Base-by-base conservation (phyloP, 495 filamentous ascomycete species). In the Xylaria curta region DNA sequence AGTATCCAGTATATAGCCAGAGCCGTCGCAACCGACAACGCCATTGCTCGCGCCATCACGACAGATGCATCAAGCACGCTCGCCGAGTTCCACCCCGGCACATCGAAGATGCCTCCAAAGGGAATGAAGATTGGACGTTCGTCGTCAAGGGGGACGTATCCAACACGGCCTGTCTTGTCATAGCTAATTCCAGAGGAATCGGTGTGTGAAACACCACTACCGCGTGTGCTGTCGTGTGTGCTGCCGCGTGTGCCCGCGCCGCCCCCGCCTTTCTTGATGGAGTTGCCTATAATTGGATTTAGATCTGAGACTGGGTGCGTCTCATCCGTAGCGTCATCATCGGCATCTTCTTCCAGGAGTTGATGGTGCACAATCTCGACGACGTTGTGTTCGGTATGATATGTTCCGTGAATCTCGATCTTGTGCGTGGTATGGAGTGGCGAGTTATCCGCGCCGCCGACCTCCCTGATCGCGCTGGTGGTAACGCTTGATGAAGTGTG, bases 261-360 rank as follows among this genome's bases (percentile, higher is more conserved):
- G 26, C 62, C 44, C 0, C 62, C 62, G 15, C 62, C 62, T 21
- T 66, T 51, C 44, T 66, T 49, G 24, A 65, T 66, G 2, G 62
- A 36, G 6, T 0, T 12, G 3, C 15, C 33, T 5, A 24, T 9
- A 1, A 8, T 42, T n/a, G 31, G 31, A n/a, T 15, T 9, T 21
- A 0, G 3, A 19, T 5, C n/a, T 26, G 21, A 19, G 13, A 15
- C 1, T 26, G 4, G 21, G 17, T 7, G 26, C 38, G 38, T 63
- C n/a, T 63, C 19, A 38, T 24, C 12, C 1, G 38, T 12, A n/a
- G 56, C 13, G 38, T 10, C 12, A 21, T 44, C 38, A 1, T 38
- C 17, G 17, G 12, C 7, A 12, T 59, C 54, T 59, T 12, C 36
- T 59, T 59, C 2, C 5, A 36, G 19, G 3, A 21, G 2, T 9